phyloP scores from a whole-genome alignment of 257 asterid genomes.

The Salvia splendens region DNA sequence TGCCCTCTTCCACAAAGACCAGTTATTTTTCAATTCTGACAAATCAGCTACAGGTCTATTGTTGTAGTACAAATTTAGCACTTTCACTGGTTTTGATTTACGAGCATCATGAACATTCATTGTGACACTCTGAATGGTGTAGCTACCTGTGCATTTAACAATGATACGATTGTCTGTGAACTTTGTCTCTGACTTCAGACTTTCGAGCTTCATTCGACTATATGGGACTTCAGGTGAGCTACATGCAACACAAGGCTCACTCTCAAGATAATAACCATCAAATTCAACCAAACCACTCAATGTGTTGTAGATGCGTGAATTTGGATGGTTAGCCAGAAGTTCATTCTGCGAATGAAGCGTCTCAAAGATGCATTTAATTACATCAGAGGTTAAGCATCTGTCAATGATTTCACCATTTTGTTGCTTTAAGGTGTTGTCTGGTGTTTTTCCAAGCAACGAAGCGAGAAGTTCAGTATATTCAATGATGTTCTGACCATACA shows the following conservation, averaged over 20 bases:
- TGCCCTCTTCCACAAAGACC: slow-evolving; percentile 99
- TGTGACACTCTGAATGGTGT: slow-evolving; percentile 93
- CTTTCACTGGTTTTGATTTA: slow-evolving; percentile 94
- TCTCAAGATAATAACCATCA: slow-evolving; percentile 99
- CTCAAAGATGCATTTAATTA: slow-evolving; percentile 75
- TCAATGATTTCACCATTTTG: slow-evolving; percentile 75
- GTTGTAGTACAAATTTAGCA: slow-evolving; percentile 92
- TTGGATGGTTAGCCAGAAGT: slow-evolving; percentile 98
- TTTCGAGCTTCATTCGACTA: slow-evolving; percentile 97
- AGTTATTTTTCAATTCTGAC: slow-evolving; percentile 93
- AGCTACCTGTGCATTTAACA: slow-evolving; percentile 99
- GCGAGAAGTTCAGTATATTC: slow-evolving; percentile 92
- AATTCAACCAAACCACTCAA: slow-evolving; percentile 98
- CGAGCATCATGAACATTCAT: slow-evolving; percentile 99
- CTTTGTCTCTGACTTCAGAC: slow-evolving; percentile 94
- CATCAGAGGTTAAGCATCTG: slow-evolving; percentile 85
- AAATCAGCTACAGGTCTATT: slow-evolving; percentile 99
- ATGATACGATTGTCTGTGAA: slow-evolving; percentile 97
- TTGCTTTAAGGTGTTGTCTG: slow-evolving; percentile 63
- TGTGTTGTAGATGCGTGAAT: slow-evolving; percentile 96
- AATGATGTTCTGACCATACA: slow-evolving; percentile 86
- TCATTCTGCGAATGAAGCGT: slow-evolving; percentile 95
- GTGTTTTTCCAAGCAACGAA: slow-evolving; percentile 72
- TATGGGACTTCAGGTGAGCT: slow-evolving; percentile 99
- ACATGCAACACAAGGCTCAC: slow-evolving; percentile 99